Base-by-base conservation (phyloP, 192 early-diverging fungal species). In the Mortierella alpina region DNA sequence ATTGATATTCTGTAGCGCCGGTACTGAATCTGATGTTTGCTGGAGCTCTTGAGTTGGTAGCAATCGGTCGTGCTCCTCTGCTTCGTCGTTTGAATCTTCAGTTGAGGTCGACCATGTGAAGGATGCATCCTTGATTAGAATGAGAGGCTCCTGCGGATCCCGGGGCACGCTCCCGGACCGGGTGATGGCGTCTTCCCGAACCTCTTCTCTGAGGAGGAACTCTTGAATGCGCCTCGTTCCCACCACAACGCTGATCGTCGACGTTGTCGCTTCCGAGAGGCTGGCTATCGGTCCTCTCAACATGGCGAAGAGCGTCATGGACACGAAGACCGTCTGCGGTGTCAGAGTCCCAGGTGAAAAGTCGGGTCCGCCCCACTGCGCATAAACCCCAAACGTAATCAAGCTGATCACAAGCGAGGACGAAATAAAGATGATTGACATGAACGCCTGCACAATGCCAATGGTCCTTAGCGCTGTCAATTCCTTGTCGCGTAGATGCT, bases 1-100 rank as follows among this genome's bases (percentile, higher is more conserved):
- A 48, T 84, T 63, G 59, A 86, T 77, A 15, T 82, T 67, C n/a
- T n/a, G 44, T 22, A 73, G 48, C 42, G 63, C 59, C 10, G 56
- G 63, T 5, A 31, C 54, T 58, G 55, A 23, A 23, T 22, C 39
- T 9, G 42, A 4, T 5, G 7, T 47, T 47, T 8, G 18, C 20
- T 51, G 45, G 8, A 14, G 18, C 6, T 59, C 60, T 54, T 64
- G 45, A 5, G 1, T 42, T 45, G 57, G 51, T 45, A 42, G 40
- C 2, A n/a, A 46, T 15, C 18, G 11, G 9, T 42, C 44, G 14
- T 48, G 41, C 22, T 66, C 51, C 3, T 49, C 56, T 51, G 62
- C 23, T 22, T 66, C 63, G 6, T 39, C 20, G 7, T 48, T 62
- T 7, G 14, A 44, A 1, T n/a, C 46, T 13, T 66, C 56, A 5